Percentiles rank a stretch among this genome's conserved stretches.
Evolutionary conservation across 495 filamentous ascomycete genomes (phyloP).

Genomic region (Xylaria nigripes): DNA sequence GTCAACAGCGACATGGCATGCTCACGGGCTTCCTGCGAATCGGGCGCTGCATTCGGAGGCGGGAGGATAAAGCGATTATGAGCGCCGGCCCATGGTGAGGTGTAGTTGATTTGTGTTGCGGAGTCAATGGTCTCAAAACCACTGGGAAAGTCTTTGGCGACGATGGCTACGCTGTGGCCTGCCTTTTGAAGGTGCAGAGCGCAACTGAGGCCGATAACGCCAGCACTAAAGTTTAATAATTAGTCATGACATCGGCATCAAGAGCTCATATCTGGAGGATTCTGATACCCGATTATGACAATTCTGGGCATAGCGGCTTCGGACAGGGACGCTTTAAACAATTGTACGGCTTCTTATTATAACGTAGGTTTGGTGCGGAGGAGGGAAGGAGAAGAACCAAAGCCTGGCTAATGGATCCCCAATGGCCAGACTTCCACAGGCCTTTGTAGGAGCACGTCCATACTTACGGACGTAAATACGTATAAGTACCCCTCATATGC

Average conservation of each 20-base stretch:
- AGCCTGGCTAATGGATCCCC: too few species aligned
- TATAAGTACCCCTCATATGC: too few species aligned
- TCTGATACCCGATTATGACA: slow-evolving; percentile 9
- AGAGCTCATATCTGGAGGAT: not conserved
- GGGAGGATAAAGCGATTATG: slow-evolving; percentile 52
- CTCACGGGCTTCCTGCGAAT: slow-evolving; percentile 29
- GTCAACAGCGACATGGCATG: slow-evolving; percentile 44
- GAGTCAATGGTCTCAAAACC: slow-evolving; percentile 36
- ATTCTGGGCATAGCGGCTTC: not conserved
- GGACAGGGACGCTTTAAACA: not conserved
- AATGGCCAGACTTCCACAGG: too few species aligned
- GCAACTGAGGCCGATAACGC: slow-evolving; percentile 50
- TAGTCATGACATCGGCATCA: not conserved
- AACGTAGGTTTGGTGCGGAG: not conserved
- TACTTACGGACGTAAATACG: too few species aligned
- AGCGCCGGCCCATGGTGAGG: slow-evolving; percentile 58
- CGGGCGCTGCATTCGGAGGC: slow-evolving; percentile 15
- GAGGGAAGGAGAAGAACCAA: not conserved
- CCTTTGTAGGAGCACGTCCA: too few species aligned
- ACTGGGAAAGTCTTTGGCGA: slow-evolving; percentile 49
- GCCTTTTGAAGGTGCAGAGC: slow-evolving; percentile 43
- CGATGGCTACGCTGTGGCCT: slow-evolving; percentile 41
- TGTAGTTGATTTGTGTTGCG: slow-evolving; percentile 47
- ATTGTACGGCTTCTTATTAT: not conserved
- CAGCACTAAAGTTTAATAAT: slow-evolving; percentile 36